Percentiles rank a stretch among this genome's conserved stretches.
Conservation (phyloP, 23 red algal species). For the Gracilaria vermiculophylla region DNA sequence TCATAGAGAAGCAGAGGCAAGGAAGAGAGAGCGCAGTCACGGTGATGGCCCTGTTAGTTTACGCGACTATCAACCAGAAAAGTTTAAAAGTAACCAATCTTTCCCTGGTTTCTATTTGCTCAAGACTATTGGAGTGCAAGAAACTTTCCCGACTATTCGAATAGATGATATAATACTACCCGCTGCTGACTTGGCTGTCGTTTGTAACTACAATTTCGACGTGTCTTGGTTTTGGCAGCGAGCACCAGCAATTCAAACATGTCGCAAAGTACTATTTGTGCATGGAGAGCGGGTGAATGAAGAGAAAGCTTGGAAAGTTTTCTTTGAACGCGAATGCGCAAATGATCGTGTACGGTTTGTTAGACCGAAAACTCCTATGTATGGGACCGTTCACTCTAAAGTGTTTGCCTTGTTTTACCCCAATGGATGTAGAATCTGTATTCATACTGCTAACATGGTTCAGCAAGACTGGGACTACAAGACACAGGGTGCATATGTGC, state of each 20-base stretch:
- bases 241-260: slow-evolving; percentile 49
- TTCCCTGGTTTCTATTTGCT: neutral
- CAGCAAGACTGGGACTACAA: slow-evolving; percentile 81
- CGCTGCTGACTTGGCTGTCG: slow-evolving; percentile 30
- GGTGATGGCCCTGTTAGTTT: neutral
- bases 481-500: slow-evolving; percentile 79
- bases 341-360: slow-evolving; percentile 21
- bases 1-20: neutral
- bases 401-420: slow-evolving; percentile 70
- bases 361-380: slow-evolving; percentile 41
- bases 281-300: slow-evolving; percentile 35
- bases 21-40: neutral
- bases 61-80: no score
- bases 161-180: slow-evolving; percentile 35
- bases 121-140: neutral
- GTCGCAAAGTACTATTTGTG: slow-evolving; percentile 33
- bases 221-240: slow-evolving; percentile 25
- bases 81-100: neutral
- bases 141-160: neutral
- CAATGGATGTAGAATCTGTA: slow-evolving; percentile 75
- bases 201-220: slow-evolving; percentile 62
- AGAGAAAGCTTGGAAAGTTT: neutral
- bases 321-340: slow-evolving; percentile 12
- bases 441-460: slow-evolving; percentile 89
- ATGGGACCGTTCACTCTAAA: slow-evolving; percentile 92